Base-by-base conservation (phyloP, 2,329 filamentous ascomycete genomes). In the Cladophialophora exuberans region DNA sequence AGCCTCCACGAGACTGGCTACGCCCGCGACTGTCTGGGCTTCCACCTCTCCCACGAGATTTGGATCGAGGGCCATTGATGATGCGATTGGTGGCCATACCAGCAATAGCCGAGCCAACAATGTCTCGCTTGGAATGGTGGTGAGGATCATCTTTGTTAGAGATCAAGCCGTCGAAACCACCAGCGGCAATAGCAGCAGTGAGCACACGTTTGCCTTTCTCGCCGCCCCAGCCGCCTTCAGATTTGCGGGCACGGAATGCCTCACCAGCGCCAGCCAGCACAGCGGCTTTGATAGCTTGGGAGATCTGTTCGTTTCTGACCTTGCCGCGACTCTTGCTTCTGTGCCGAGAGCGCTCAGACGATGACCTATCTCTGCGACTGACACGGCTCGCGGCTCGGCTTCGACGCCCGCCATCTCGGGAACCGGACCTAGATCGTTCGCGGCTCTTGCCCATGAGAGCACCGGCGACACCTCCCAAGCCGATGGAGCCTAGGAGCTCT, bases 181-280 rank as follows among this genome's bases (percentile, higher is more conserved):
- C 93, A 56, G 93, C 91, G 73, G 90, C 88, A 22, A 86, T 72
- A 30, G 93, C 93, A 43, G 91, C 92, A 18, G 93, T 97, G 44
- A 96, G 82, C 57, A 97, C 84, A 48, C 93, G 90, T 77, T 91
- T 94, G 62, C 91, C 90, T 75, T 97, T 97, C 60, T 89, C 88
- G 31, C 92, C 93, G 61, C 86, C 88, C 91, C 92, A 97, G 38
- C 87, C 83, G 51, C 93, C 93, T 2, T 90, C 88, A 60, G 94
- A 88, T 66, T 93, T 96, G 69, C 92, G 86, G 53, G 91, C 86
- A 59, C 90, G 87, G 79, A 96, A 96, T 36, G 93, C 93, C 72
- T 97, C 92, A 51, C 91, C 88, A 35, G 92, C 93, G 65, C 91
- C 93, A 25, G 93, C 92, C 42, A 96, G 83, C 33, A 97, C 79